Evolutionary conservation across 441 rosid species (phyloP), one percentile per base, ranked within the genome.

Genomic region (Mallotus japonicus): DNA sequence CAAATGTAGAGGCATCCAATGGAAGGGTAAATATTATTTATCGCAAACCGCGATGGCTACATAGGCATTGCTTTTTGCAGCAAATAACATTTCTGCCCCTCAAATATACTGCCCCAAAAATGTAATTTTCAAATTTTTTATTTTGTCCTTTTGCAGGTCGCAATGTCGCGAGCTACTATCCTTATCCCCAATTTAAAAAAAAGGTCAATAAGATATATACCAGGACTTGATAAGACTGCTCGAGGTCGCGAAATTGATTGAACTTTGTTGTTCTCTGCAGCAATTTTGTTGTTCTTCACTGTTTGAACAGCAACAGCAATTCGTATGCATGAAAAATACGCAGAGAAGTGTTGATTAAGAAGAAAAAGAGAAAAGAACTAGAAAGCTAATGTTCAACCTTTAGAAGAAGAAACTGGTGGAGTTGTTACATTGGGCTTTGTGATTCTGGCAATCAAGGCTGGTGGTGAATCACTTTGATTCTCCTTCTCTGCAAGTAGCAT

Each of bases 221-320:
- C 79, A 14, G 84, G 84, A 64, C 82, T 80, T 16, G 84, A 83
- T 50, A 80, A 56, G 24, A 83, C 79, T 65, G 86, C 83, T 15
- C 83, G 77, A 59, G 82, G 86, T 6, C 83, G 78, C 5, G 37
- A 32, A 56, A 74, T 47, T 2, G 62, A 69, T 42, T 40, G 16
- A 24, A 56, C 53, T 78, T 49, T 28, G 32, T 28, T 28, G 32
- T 28, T 28, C 32, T 28, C 32, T 28, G 32, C 32, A 28, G 32
- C 32, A 28, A 28, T 28, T 28, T 28, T 53, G 46, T 12, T 64
- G 72, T 65, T 70, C 10, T 71, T 71, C 67, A n/a, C 72, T 69
- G 63, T 8, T 37, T 28, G 37, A 47, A 1, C 56, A 62, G 7
- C n/a, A 15, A 42, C 12, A 28, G 32, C 32, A 28, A 28, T 28